phyloP scores from a whole-genome alignment of 768 basidiomycete genomes.

The Calocera cornea region DNA sequence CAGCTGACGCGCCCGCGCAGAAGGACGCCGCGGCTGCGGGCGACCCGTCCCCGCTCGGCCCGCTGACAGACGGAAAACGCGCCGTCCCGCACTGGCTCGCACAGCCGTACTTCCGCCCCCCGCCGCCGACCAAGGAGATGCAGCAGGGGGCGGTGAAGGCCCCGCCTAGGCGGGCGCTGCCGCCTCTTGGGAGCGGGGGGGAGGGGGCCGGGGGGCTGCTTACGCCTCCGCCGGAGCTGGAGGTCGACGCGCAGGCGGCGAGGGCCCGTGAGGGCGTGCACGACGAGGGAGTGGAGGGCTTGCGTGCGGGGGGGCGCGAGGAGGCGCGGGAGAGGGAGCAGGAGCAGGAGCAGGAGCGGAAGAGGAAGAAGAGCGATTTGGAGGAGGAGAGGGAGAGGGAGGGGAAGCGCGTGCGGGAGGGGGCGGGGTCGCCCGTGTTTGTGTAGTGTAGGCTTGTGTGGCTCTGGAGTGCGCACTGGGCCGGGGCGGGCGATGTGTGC shows the following conservation, averaged over 20 bases:
- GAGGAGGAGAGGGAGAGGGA: constrained; percentile 6
- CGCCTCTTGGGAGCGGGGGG: neutral
- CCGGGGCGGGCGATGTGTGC: too few species aligned
- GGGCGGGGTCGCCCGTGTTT: neutral
- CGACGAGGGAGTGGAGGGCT: too few species aligned
- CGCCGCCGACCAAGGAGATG: neutral
- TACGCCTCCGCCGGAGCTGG: neutral
- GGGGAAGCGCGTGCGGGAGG: constrained; percentile 3
- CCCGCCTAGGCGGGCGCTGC: neutral
- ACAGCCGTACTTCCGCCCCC: constrained; percentile 54
- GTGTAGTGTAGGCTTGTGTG: neutral
- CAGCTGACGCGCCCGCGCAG: constrained; percentile 9
- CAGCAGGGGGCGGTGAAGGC: neutral
- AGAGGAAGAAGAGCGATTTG: constrained; percentile 4
- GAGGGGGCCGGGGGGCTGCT: neutral
- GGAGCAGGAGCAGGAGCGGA: neutral
- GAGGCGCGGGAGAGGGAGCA: neutral
- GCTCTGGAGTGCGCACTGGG: too few species aligned
- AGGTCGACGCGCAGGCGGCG: too few species aligned
- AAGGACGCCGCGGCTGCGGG: constrained; percentile 33
- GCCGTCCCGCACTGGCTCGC: constrained; percentile 52
- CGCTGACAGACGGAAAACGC: constrained; percentile 30
- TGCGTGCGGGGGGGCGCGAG: neutral
- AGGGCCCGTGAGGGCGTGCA: too few species aligned
- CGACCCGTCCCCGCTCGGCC: constrained; percentile 35